Evolutionary conservation across 2,329 filamentous ascomycete species (phyloP).

Genomic region (Claviceps digitariae): DNA sequence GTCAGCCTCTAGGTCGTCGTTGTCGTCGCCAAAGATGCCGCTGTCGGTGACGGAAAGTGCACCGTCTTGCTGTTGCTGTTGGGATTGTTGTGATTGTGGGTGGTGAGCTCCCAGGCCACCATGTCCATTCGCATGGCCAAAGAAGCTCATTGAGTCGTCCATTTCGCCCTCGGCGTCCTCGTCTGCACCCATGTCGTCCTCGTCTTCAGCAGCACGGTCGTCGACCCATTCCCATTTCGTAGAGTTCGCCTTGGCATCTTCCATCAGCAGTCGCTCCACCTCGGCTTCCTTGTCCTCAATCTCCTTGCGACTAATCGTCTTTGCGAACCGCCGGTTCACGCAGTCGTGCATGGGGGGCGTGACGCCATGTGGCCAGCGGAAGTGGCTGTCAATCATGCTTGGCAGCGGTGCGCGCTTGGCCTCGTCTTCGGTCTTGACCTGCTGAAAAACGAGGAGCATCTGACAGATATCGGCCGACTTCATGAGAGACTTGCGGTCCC

Average conservation of each 20-base stretch:
- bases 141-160: slow-evolving; percentile 30
- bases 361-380: slow-evolving; percentile 72
- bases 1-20: slow-evolving; percentile 41
- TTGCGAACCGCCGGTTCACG: slow-evolving; percentile 68
- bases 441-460: slow-evolving; percentile 69
- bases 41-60: slow-evolving; percentile 4
- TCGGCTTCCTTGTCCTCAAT: slow-evolving; percentile 75
- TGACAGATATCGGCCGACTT: slow-evolving; percentile 82
- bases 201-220: slow-evolving; percentile 31
- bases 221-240: slow-evolving; percentile 54
- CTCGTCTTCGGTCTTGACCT: slow-evolving; percentile 51
- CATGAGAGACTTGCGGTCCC: slow-evolving; percentile 77
- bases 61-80: background rate
- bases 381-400: slow-evolving; percentile 51
- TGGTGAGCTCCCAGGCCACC: background rate
- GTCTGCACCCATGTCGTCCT: slow-evolving; percentile 23
- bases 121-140: slow-evolving; percentile 11
- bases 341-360: slow-evolving; percentile 83
- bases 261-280: slow-evolving; percentile 58
- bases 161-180: slow-evolving; percentile 36
- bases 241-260: slow-evolving; percentile 48
- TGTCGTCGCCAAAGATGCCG: slow-evolving; percentile 20
- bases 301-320: slow-evolving; percentile 67
- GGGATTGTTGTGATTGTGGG: background rate
- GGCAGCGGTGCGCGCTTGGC: slow-evolving; percentile 56